A percentile compares a stretch with the other conserved stretches of the same genome.
Evolutionary conservation across 495 filamentous ascomycete genomes (phyloP).

Genomic region (Hyaloscypha hepaticicola): DNA sequence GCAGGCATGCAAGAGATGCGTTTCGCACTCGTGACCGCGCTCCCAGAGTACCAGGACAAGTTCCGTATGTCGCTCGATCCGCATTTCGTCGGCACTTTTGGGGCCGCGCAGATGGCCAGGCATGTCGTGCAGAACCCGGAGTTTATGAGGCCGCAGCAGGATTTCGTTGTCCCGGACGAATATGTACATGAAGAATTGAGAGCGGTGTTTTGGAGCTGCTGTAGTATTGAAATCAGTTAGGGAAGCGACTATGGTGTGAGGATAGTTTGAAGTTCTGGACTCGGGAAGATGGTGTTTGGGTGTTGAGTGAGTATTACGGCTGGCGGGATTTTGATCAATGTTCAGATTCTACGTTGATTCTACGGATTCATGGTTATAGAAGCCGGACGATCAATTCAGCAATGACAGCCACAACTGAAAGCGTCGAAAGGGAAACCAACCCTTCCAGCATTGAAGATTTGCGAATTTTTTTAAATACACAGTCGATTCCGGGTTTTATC

Average conservation of each 20-base stretch:
- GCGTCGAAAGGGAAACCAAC: too few relatives aligned
- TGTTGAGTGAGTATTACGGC: conserved; percentile 1
- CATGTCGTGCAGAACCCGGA: conserved; percentile 5
- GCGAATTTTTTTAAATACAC: too few relatives aligned
- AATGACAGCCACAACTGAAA: too few relatives aligned
- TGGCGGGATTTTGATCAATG: too few relatives aligned
- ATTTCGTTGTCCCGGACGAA: not conserved
- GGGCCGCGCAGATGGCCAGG: not conserved
- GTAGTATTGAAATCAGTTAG: not conserved
- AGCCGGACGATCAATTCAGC: too few relatives aligned
- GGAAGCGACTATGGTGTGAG: not conserved
- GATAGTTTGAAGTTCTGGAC: not conserved
- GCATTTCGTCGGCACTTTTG: conserved; percentile 5
- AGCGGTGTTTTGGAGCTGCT: not conserved
- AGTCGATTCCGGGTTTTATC: too few relatives aligned
- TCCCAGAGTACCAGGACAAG: conserved; percentile 8
- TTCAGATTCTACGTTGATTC: too few relatives aligned
- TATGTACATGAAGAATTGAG: conserved; percentile 1
- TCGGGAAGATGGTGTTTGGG: too few relatives aligned
- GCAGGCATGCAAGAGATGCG: conserved; percentile 8
- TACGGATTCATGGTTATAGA: too few relatives aligned
- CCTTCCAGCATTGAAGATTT: too few relatives aligned
- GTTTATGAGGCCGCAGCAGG: not conserved
- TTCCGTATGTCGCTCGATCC: conserved; percentile 5
- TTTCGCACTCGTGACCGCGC: not conserved